These are phyloP conservation scores for Aspergillus sp. DNA, from an alignment of 2,329 filamentous ascomycete species.

Conservation along the genomic window DNA sequence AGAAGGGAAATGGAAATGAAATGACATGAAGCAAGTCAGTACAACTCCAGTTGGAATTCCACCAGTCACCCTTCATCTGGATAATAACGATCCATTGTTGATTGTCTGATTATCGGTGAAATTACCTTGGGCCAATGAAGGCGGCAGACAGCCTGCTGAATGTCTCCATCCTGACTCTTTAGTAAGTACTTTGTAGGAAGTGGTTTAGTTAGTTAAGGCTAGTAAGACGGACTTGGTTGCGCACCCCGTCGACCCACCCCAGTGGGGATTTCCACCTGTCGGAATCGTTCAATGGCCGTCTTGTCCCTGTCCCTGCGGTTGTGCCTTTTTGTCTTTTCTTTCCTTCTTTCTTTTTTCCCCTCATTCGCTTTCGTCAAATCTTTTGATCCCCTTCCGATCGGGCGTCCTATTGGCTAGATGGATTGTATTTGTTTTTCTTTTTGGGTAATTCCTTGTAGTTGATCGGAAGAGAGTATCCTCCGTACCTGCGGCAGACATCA, in stretches of 20 bases:
- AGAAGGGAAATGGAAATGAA: not conserved
- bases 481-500: not conserved
- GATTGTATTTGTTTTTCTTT: too few relatives aligned
- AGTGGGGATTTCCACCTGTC: constrained; percentile 6
- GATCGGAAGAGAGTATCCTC: not conserved
- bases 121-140: constrained; percentile 6
- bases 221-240: too few relatives aligned
- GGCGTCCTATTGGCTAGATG: not conserved
- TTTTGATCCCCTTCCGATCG: not conserved
- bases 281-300: constrained; percentile 7
- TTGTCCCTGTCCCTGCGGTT: constrained; percentile 3
- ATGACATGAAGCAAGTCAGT: not conserved
- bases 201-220: too few relatives aligned
- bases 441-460: not conserved
- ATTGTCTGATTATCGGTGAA: constrained; percentile 6
- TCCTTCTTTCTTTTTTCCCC: not conserved
- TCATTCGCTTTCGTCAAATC: not conserved
- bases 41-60: not conserved
- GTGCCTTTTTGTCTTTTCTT: not conserved
- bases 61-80: constrained; percentile 1
- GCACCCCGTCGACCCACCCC: not conserved
- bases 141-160: not conserved
- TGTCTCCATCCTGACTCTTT: not conserved
- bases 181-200: not conserved
- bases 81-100: not conserved